Percentiles rank a stretch among this genome's conserved stretches.
Evolutionary conservation across 2,329 filamentous ascomycete genomes (phyloP).

Genomic region (Fusarium miscanthi): DNA sequence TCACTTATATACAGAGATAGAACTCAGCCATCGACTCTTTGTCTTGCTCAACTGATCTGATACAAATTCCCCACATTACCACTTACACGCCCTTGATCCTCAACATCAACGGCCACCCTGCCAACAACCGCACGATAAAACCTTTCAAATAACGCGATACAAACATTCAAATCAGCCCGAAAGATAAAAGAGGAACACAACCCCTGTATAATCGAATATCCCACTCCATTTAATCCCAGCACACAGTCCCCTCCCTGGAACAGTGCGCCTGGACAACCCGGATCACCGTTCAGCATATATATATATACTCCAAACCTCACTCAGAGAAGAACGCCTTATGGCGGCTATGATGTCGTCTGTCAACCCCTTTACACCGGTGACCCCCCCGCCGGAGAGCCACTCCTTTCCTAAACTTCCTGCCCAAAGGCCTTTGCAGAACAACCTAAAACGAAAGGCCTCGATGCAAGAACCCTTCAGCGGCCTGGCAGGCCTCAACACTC

Average conservation of each 20-base stretch:
- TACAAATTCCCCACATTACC: slow-evolving; percentile 21
- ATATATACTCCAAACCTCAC: slow-evolving; percentile 34
- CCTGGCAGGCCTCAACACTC: slow-evolving; percentile 30
- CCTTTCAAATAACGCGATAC: slow-evolving; percentile 22
- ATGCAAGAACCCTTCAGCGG: slow-evolving; percentile 40
- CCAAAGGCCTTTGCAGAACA: slow-evolving; percentile 45
- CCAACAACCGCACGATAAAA: slow-evolving; percentile 17
- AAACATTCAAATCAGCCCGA: slow-evolving; percentile 10
- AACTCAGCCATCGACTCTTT: slow-evolving; percentile 20
- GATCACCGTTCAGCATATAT: slow-evolving; percentile 8
- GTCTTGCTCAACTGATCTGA: slow-evolving; percentile 23
- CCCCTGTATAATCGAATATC: slow-evolving; percentile 23
- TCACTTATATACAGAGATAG: slow-evolving; percentile 30
- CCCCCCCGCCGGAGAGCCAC: slow-evolving; percentile 46
- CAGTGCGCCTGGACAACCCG: slow-evolving; percentile 19
- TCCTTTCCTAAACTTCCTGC: slow-evolving; percentile 47
- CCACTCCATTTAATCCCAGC: slow-evolving; percentile 19
- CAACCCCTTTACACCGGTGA: slow-evolving; percentile 46
- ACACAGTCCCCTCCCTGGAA: slow-evolving; percentile 29
- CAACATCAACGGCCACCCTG: slow-evolving; percentile 13
- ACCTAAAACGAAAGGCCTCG: slow-evolving; percentile 43
- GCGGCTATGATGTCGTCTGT: slow-evolving; percentile 49
- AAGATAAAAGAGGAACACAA: slow-evolving; percentile 30
- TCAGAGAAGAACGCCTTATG: slow-evolving; percentile 39
- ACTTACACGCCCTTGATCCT: slow-evolving; percentile 32